A percentile compares a stretch with the other conserved stretches of the same genome.
Evolutionary conservation across 129 eudicot genomes (phyloP).

Genomic region (Tanacetum coccineum): DNA sequence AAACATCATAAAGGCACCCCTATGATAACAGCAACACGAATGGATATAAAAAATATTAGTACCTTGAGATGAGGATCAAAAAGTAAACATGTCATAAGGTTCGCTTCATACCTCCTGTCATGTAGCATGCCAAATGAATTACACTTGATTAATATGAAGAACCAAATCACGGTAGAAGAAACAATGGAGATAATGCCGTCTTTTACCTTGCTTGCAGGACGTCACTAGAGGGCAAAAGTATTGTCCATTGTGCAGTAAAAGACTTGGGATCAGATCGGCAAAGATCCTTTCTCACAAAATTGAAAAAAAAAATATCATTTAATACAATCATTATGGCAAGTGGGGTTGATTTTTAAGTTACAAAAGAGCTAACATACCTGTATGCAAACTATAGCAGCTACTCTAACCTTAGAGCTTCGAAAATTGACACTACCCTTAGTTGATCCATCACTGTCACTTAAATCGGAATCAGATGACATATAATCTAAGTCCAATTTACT

Average conservation of each 20-base stretch:
- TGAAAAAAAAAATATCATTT: slow-evolving; percentile 14
- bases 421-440: slow-evolving; percentile 33
- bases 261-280: slow-evolving; percentile 85
- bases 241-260: slow-evolving; percentile 77
- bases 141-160: neutral
- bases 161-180: slow-evolving; percentile 9
- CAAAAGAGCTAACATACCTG: slow-evolving; percentile 49
- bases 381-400: slow-evolving; percentile 88
- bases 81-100: slow-evolving; percentile 82
- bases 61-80: slow-evolving; percentile 94
- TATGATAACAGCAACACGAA: neutral
- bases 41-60: neutral
- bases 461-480: slow-evolving; percentile 87
- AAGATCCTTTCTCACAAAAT: slow-evolving; percentile 63
- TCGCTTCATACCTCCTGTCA: slow-evolving; percentile 77
- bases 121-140: slow-evolving; percentile 15
- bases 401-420: slow-evolving; percentile 67
- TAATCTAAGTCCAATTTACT: slow-evolving; percentile 32
- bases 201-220: slow-evolving; percentile 84
- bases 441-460: slow-evolving; percentile 77
- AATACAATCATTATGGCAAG: neutral
- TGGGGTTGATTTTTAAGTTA: neutral
- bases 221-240: slow-evolving; percentile 93
- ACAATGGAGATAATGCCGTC: slow-evolving; percentile 5
- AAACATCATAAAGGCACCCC: neutral